These are phyloP conservation scores for Tilletia horrida DNA, from an alignment of 1,284 basidiomycete genomes.

Conservation along the genomic window DNA sequence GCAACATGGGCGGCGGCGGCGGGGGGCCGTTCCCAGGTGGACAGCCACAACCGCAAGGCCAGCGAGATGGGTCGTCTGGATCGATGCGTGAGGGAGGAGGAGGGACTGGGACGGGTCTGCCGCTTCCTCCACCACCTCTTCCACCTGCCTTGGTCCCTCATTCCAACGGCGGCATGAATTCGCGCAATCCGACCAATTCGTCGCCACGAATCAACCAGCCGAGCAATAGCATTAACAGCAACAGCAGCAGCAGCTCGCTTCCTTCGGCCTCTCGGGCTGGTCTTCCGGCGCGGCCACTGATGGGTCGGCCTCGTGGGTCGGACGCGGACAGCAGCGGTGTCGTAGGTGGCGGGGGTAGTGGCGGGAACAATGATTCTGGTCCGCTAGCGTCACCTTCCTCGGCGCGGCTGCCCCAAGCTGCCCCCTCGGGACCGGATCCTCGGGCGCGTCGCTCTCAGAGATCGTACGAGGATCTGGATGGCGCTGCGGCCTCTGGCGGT, in stretches of 20 bases:
- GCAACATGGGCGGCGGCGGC: slow-evolving; percentile 9
- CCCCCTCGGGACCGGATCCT: slow-evolving; percentile 4
- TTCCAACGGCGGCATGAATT: not conserved
- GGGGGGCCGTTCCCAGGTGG: not conserved
- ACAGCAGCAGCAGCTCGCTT: not conserved
- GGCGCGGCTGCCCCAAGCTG: not conserved
- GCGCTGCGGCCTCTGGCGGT: slow-evolving; percentile 31
- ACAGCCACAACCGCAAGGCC: not conserved
- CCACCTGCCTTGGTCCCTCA: not conserved
- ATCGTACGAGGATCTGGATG: slow-evolving; percentile 45
- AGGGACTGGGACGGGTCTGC: not conserved
- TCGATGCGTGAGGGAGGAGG: not conserved
- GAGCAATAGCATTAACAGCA: not conserved
- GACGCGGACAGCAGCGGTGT: not conserved
- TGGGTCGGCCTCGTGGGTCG: not conserved
- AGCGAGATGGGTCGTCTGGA: no score
- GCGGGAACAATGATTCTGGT: no score
- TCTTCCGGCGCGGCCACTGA: not conserved
- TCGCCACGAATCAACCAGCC: not conserved
- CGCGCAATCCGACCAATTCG: not conserved
- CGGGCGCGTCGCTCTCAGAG: not conserved
- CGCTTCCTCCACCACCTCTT: not conserved
- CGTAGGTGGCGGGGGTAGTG: not conserved
- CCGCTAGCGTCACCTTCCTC: no score
- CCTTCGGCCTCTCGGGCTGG: not conserved